Evolutionary conservation across 352 stramenopile species (phyloP), one percentile per base, ranked within the genome.

Genomic region (Phytopythium litorale): DNA sequence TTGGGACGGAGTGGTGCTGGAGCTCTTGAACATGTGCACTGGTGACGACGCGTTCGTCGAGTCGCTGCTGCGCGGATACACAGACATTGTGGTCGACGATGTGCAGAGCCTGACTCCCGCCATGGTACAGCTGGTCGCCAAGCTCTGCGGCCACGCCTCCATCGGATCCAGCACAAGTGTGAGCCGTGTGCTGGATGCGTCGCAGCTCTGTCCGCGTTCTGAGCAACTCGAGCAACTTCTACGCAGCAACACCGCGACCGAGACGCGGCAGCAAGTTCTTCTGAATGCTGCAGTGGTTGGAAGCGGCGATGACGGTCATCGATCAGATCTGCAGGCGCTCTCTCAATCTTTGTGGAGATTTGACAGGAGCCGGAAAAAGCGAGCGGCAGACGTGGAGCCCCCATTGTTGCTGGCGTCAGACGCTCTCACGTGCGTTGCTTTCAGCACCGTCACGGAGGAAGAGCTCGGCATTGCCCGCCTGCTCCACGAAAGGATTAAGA

Each of bases 41-140:
- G 52, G 11, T 19, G 35, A 50, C 18, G 28, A 56, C 19, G 70
- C 76, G 19, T 90, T 88, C 56, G 67, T 62, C 19, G 62, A 71
- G 16, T 59, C 70, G 7, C 38, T 82, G 15, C 16, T 88, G 45
- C 65, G 56, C 21, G 70, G 72, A 7, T 87, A 78, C 54, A 90
- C 78, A 32, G 79, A 91, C 32, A 63, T 95, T 9, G 70, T 92
- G 25, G 64, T 92, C 25, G 84, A 93, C 42, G 81, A 93, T 43
- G 50, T 92, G 0, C 71, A 93, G 33, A 74, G 65, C 33, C 73
- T 92, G 70, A 89, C 76, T 19, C 82, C 84, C 1, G 81, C 82
- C 5, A 91, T 90, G 78, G 65, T 82, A 19, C 68, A 67, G 30
- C 58, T 91, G 6, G 49, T 89, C 15, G 75, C 60, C 2, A 66